Conservation (phyloP, 75 land plant genomes). For the Cunninghamia lanceolata region DNA sequence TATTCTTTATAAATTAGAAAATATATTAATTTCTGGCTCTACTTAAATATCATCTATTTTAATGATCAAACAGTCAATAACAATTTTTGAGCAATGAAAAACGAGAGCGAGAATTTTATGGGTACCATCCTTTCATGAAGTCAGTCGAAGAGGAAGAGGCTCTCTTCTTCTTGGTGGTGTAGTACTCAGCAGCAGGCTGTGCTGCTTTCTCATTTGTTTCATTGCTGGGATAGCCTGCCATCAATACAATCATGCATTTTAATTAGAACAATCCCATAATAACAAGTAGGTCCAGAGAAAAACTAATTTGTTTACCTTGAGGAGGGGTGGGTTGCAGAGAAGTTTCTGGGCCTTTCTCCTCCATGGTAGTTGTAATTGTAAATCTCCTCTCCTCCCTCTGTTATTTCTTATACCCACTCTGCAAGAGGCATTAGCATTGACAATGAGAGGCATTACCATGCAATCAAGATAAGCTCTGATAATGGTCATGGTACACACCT, state of each 20-base stretch:
- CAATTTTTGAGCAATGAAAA: too few species aligned
- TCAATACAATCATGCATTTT: not conserved
- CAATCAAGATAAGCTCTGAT: not conserved
- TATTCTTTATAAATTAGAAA: not conserved
- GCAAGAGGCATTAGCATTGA: not conserved
- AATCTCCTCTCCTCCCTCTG: not conserved
- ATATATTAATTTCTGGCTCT: too few species aligned
- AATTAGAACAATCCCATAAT: not conserved
- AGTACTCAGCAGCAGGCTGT: not conserved
- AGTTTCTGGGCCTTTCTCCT: not conserved
- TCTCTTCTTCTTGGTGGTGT: not conserved
- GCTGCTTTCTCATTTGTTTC: not conserved
- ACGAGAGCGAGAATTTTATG: too few species aligned
- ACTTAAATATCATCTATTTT: too few species aligned
- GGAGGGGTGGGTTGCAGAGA: not conserved
- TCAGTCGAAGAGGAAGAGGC: not conserved
- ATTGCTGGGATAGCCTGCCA: not conserved
- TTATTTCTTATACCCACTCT: not conserved
- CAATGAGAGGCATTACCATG: not conserved
- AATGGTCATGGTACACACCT: too few species aligned
- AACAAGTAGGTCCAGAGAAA: not conserved
- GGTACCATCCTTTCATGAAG: not conserved
- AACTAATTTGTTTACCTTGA: not conserved
- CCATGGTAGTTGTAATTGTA: not conserved
- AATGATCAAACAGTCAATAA: too few species aligned